A percentile compares a stretch with the other conserved stretches of the same genome.
Conservation (phyloP, 2,329 filamentous ascomycete genomes). For the Ceratocystis alfenasii region DNA sequence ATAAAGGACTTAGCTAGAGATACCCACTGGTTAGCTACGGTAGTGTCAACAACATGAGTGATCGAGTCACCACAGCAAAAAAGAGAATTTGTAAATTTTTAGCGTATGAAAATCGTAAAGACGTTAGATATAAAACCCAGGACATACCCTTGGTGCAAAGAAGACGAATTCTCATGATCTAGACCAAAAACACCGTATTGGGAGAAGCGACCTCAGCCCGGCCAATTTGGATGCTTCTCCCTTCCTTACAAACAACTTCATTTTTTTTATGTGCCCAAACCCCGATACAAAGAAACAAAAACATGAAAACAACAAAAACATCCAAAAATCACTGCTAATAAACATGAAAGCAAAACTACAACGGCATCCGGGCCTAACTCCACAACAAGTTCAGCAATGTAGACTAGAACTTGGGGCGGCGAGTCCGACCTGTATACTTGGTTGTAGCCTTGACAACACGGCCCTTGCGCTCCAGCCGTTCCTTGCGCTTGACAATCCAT, state of each 20-base stretch:
- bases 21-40: no score
- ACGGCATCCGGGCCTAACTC: neutral
- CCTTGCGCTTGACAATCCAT: slow-evolving; percentile 78
- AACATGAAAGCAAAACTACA: slow-evolving; percentile 6
- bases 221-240: neutral
- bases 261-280: slow-evolving; percentile 10
- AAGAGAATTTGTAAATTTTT: neutral
- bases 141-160: neutral
- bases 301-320: neutral
- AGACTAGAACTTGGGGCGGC: slow-evolving; percentile 59
- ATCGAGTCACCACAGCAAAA: neutral
- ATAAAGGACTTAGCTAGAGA: neutral
- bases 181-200: neutral
- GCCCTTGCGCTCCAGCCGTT: slow-evolving; percentile 87
- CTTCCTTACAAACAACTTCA: neutral
- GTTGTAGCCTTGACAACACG: slow-evolving; percentile 86
- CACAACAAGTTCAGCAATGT: no score
- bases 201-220: neutral
- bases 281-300: slow-evolving; percentile 4
- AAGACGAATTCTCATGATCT: neutral
- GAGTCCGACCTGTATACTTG: slow-evolving; percentile 87
- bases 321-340: neutral
- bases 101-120: slow-evolving; percentile 5
- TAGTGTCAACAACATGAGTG: no score
- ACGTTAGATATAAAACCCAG: neutral